Conservation (phyloP, 2,329 filamentous ascomycete species). For the Trichoderma sp. region DNA sequence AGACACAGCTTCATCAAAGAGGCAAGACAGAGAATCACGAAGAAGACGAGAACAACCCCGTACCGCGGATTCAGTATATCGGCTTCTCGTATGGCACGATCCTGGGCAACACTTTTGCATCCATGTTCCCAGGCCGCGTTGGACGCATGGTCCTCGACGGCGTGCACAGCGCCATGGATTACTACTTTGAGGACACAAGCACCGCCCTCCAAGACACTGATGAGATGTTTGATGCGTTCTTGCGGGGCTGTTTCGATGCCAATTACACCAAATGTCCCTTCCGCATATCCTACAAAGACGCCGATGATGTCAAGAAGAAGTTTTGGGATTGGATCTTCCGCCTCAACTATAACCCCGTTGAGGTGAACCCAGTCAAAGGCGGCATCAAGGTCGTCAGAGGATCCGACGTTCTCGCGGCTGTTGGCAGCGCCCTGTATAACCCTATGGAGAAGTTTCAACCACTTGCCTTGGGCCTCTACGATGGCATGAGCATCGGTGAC, state of each 20-base stretch:
- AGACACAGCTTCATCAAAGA: neutral
- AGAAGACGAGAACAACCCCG: neutral
- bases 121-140: slow-evolving; percentile 38
- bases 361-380: slow-evolving; percentile 24
- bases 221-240: slow-evolving; percentile 37
- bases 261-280: slow-evolving; percentile 33
- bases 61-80: slow-evolving; percentile 44
- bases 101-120: slow-evolving; percentile 37
- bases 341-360: slow-evolving; percentile 32
- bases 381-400: slow-evolving; percentile 33
- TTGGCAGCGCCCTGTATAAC: slow-evolving; percentile 35
- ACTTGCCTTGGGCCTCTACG: slow-evolving; percentile 19
- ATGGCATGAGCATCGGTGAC: slow-evolving; percentile 26
- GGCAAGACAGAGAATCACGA: no score
- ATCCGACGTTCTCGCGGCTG: slow-evolving; percentile 31
- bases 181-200: slow-evolving; percentile 27
- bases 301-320: slow-evolving; percentile 32
- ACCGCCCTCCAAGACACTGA: slow-evolving; percentile 41
- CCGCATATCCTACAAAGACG: slow-evolving; percentile 27
- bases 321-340: slow-evolving; percentile 33
- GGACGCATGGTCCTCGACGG: slow-evolving; percentile 46
- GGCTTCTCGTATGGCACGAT: slow-evolving; percentile 48
- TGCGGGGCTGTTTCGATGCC: slow-evolving; percentile 37
- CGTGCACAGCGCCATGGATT: slow-evolving; percentile 40
- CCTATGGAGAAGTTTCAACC: slow-evolving; percentile 26